Evolutionary conservation across 768 basidiomycete species (phyloP).

Genomic region (Podaxis sp.): DNA sequence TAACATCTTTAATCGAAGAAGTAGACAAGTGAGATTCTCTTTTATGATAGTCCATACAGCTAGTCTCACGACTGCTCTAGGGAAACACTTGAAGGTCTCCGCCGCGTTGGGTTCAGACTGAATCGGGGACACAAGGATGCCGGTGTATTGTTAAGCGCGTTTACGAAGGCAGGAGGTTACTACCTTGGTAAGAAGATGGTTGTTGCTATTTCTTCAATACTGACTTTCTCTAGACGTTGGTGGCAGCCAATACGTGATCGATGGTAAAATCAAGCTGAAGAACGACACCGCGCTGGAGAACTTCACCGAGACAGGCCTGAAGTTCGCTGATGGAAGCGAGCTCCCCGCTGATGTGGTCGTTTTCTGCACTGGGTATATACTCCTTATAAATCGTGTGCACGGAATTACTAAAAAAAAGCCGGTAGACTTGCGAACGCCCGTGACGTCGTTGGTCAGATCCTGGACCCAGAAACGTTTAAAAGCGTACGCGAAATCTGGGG

Average conservation of each 20-base stretch:
- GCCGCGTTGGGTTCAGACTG: slow-evolving; percentile 17
- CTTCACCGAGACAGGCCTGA: slow-evolving; percentile 40
- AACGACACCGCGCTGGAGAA: slow-evolving; percentile 45
- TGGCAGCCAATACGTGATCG: slow-evolving; percentile 53
- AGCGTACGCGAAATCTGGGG: slow-evolving; percentile 59
- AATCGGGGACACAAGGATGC: slow-evolving; percentile 17
- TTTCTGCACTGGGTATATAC: slow-evolving; percentile 31
- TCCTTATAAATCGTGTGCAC: slow-evolving; percentile 48
- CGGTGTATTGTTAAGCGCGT: slow-evolving; percentile 10
- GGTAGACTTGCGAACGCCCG: slow-evolving; percentile 45
- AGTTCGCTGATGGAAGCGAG: slow-evolving; percentile 45
- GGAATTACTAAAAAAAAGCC: background rate
- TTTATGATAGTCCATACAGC: background rate
- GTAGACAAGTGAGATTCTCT: slow-evolving; percentile 9
- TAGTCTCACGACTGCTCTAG: background rate
- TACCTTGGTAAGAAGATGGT: slow-evolving; percentile 11
- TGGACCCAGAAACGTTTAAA: slow-evolving; percentile 41
- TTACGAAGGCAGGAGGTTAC: slow-evolving; percentile 17
- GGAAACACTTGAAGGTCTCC: slow-evolving; percentile 14
- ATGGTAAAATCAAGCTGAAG: slow-evolving; percentile 70
- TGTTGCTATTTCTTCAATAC: background rate
- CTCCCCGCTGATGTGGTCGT: slow-evolving; percentile 39
- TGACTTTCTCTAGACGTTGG: slow-evolving; percentile 42
- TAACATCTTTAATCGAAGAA: background rate
- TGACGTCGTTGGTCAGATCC: slow-evolving; percentile 36